Conservation (phyloP, 176 grass and related monocot genomes). For the Pontederia crassipes region DNA sequence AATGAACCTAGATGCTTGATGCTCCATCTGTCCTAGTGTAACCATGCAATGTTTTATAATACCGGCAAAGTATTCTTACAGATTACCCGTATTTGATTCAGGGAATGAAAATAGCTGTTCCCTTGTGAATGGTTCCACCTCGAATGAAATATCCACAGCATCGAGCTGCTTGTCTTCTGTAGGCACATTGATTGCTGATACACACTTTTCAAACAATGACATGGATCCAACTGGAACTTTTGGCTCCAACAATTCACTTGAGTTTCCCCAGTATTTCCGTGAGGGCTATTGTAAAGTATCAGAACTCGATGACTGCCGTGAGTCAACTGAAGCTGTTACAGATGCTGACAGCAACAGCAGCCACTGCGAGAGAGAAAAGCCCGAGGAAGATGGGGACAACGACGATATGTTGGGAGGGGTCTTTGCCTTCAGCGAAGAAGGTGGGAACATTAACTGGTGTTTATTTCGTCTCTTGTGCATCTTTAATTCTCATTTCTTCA, state of each 20-base stretch:
- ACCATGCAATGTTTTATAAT: constrained; percentile 12
- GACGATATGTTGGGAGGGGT: constrained; percentile 92
- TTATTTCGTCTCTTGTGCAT: background rate
- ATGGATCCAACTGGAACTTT: constrained; percentile 41
- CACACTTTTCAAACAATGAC: constrained; percentile 26
- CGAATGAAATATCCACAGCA: constrained; percentile 25
- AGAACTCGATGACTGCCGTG: constrained; percentile 99
- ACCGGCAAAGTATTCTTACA: constrained; percentile 1
- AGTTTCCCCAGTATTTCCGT: constrained; percentile 95
- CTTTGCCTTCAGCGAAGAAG: constrained; percentile 99
- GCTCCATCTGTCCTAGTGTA: constrained; percentile 22
- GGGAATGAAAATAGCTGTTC: constrained; percentile 29
- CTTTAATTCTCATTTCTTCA: background rate
- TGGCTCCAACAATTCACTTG: constrained; percentile 54
- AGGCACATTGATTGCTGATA: constrained; percentile 24
- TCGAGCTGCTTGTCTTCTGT: constrained; percentile 19
- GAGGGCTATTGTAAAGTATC: constrained; percentile 99
- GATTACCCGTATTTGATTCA: constrained; percentile 8
- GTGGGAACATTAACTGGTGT: constrained; percentile 21
- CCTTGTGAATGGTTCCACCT: constrained; percentile 45
- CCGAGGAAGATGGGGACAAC: constrained; percentile 92
- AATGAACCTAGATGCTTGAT: constrained; percentile 3
- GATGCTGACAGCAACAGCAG: constrained; percentile 99
- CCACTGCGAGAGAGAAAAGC: constrained; percentile 99
- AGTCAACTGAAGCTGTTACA: constrained; percentile 99